Evolutionary conservation across 495 filamentous ascomycete species (phyloP).

Genomic region (Daldinia loculata): DNA sequence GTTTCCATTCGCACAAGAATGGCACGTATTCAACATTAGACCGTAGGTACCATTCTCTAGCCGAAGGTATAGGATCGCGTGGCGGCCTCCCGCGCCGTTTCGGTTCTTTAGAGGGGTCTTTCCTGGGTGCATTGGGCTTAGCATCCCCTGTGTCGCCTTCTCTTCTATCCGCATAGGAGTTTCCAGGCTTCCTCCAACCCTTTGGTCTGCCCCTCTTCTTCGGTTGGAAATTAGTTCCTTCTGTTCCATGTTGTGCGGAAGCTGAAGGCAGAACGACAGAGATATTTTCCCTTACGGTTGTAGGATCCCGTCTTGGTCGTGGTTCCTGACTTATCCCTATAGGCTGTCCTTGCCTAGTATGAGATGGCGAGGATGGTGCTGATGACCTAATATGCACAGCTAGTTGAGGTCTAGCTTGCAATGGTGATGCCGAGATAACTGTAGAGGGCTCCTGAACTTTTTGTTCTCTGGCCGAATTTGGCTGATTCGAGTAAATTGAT

Average conservation of each 20-base stretch:
- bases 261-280: constrained; percentile 2
- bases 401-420: constrained; percentile 18
- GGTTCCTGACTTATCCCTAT: neutral
- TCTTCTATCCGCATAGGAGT: constrained; percentile 22
- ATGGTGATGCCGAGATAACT: constrained; percentile 10
- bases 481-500: constrained; percentile 16
- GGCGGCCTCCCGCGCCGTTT: constrained; percentile 43
- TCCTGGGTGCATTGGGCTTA: constrained; percentile 11
- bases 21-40: constrained; percentile 36
- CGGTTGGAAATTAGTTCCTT: constrained; percentile 21
- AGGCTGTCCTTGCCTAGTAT: constrained; percentile 4
- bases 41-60: constrained; percentile 39
- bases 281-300: neutral
- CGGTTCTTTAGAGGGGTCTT: constrained; percentile 17
- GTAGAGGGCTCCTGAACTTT: constrained; percentile 8
- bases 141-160: constrained; percentile 7
- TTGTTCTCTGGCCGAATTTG: neutral
- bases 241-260: neutral
- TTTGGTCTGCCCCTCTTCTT: constrained; percentile 45
- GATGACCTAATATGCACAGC: constrained; percentile 43
- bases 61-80: constrained; percentile 21
- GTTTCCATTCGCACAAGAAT: constrained; percentile 55
- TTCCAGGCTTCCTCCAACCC: constrained; percentile 40
- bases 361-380: constrained; percentile 36
- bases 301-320: constrained; percentile 4